Evolutionary conservation across 192 early-diverging fungal species (phyloP).

Genomic region (Backusella luteola): DNA sequence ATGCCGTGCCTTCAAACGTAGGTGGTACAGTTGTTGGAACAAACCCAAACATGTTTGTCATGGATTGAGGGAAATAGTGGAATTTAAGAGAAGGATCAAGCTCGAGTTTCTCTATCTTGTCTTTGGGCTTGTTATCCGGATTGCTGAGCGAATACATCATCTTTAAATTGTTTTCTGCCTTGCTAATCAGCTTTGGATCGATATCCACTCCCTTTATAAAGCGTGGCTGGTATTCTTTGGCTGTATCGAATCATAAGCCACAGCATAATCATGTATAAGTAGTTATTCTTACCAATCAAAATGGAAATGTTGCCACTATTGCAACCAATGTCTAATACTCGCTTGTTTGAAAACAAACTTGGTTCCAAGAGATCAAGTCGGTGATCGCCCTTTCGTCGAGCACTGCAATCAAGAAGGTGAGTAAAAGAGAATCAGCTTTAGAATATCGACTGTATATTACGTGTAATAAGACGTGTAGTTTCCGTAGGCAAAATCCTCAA

Average conservation of each 20-base stretch:
- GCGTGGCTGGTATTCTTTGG: conserved; percentile 46
- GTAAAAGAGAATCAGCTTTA: no score
- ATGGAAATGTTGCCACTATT: conserved; percentile 66
- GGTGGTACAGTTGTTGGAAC: conserved; percentile 30
- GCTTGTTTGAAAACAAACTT: conserved; percentile 49
- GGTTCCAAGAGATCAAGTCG: conserved; percentile 55
- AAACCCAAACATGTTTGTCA: conserved; percentile 39
- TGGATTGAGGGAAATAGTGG: conserved; percentile 59
- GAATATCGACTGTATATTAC: conserved; percentile 16
- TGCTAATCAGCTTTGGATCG: conserved; percentile 59
- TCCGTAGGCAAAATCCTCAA: conserved; percentile 34
- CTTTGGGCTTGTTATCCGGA: not conserved
- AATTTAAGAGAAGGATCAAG: conserved; percentile 4
- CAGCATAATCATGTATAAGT: not conserved
- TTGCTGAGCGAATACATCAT: conserved; percentile 40
- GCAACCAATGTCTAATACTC: conserved; percentile 80
- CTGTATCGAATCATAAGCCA: conserved; percentile 24
- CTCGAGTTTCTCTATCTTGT: not conserved
- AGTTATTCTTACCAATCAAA: conserved; percentile 40
- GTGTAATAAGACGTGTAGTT: conserved; percentile 65
- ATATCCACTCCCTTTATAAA: conserved; percentile 74
- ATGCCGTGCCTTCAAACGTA: conserved; percentile 22
- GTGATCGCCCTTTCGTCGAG: conserved; percentile 42
- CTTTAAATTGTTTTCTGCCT: conserved; percentile 48
- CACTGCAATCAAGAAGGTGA: not conserved